Conservation (phyloP, 1,284 basidiomycete species). For the Cutaneotrichosporon daszewskae region DNA sequence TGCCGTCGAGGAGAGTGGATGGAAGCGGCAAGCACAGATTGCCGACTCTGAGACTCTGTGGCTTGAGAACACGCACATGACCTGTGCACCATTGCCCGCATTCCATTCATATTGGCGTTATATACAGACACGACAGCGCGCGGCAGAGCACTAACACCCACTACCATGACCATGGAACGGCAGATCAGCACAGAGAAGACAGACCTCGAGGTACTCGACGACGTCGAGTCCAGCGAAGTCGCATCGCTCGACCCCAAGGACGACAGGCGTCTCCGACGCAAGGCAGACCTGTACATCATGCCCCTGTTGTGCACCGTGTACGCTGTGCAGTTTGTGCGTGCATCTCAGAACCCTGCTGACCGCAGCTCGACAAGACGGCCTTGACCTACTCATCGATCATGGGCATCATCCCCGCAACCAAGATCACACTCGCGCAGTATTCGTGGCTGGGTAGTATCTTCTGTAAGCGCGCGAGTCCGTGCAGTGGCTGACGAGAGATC, state of each 20-base stretch:
- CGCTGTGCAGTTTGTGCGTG: neutral
- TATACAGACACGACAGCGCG: no score
- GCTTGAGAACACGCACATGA: no score
- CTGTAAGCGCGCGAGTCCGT: slow-evolving; percentile 11
- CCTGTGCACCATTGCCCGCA: no score
- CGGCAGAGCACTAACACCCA: no score
- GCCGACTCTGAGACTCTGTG: no score
- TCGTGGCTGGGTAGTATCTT: slow-evolving; percentile 21
- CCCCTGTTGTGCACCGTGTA: neutral
- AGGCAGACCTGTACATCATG: neutral
- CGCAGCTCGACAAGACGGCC: slow-evolving; percentile 15
- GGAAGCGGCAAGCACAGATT: no score
- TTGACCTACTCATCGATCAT: slow-evolving; percentile 11
- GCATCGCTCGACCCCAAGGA: neutral
- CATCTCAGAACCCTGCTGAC: neutral
- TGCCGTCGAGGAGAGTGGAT: no score
- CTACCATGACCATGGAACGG: no score
- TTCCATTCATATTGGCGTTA: no score
- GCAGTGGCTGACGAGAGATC: slow-evolving; percentile 5
- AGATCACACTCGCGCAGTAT: slow-evolving; percentile 12
- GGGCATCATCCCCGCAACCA: slow-evolving; percentile 5
- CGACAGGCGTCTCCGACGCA: neutral
- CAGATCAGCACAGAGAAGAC: no score
- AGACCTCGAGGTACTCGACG: no score
- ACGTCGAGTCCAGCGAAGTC: neutral